phyloP scores from a whole-genome alignment of 345 rosid species.

The Firmiana major region DNA sequence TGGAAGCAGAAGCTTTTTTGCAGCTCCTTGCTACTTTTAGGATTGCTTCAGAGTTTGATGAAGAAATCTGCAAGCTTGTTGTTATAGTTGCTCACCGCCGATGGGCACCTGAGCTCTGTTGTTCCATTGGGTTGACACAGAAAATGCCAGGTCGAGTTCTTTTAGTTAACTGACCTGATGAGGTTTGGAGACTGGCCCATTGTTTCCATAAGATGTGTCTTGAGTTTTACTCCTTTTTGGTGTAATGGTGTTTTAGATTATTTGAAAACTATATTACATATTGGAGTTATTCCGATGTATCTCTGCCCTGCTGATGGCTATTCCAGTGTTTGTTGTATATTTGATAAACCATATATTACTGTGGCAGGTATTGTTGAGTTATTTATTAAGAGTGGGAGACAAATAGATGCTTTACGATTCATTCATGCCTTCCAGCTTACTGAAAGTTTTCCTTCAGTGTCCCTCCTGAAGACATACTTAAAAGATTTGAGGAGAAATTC shows the following conservation, averaged over 20 bases:
- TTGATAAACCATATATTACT: conserved; percentile 6
- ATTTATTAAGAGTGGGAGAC: conserved; percentile 32
- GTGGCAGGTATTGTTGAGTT: conserved; percentile 42
- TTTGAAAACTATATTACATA: not conserved
- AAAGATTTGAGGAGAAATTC: conserved; percentile 39
- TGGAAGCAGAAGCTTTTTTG: conserved; percentile 60
- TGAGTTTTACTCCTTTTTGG: conserved; percentile 14
- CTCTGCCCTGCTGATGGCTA: not conserved
- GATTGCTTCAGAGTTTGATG: conserved; percentile 61
- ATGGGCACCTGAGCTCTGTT: conserved; percentile 60
- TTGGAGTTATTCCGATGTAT: not conserved
- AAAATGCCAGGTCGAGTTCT: conserved; percentile 63
- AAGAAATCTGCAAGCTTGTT: conserved; percentile 59
- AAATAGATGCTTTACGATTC: conserved; percentile 50
- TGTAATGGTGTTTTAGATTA: not conserved
- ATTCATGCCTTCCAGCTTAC: conserved; percentile 48
- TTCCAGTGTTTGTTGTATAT: not conserved
- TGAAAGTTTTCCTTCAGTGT: conserved; percentile 49
- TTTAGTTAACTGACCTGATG: conserved; percentile 36
- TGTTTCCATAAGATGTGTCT: conserved; percentile 21
- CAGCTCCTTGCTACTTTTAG: conserved; percentile 64
- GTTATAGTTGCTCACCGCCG: conserved; percentile 44
- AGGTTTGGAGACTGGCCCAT: conserved; percentile 27
- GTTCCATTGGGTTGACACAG: conserved; percentile 52
- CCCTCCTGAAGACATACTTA: conserved; percentile 44